Evolutionary conservation across 257 asterid genomes (phyloP).

Genomic region (Ophiorrhiza pumila): DNA sequence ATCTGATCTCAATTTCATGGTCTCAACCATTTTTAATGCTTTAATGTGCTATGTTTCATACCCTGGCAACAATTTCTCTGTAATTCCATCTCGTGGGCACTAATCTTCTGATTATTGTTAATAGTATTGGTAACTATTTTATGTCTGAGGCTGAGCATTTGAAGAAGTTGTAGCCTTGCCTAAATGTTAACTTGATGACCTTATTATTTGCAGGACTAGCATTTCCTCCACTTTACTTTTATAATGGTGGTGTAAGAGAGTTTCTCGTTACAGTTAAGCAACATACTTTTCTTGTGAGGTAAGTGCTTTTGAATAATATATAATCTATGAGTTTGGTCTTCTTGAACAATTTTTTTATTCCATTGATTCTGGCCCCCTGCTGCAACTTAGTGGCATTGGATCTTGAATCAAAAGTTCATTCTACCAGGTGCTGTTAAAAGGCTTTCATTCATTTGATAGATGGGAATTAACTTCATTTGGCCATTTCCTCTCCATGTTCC

Average conservation of each 20-base stretch:
- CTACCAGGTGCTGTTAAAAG: neutral
- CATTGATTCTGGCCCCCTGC: neutral
- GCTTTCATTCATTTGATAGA: neutral
- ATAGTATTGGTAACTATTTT: neutral
- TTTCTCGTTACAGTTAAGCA: conserved; percentile 86
- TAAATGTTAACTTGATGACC: neutral
- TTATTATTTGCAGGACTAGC: conserved; percentile 69
- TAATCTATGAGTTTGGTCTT: conserved; percentile 11
- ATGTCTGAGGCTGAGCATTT: neutral
- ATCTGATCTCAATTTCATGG: neutral
- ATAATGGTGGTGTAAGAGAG: conserved; percentile 94
- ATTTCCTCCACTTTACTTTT: conserved; percentile 90
- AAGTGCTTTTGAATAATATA: conserved; percentile 19
- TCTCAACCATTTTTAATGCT: no score
- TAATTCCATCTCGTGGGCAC: neutral
- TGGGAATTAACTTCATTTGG: neutral
- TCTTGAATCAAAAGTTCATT: neutral
- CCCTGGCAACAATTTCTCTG: neutral
- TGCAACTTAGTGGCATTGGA: neutral
- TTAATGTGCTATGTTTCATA: neutral
- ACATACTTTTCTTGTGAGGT: conserved; percentile 81
- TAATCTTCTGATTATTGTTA: neutral
- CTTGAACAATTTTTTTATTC: neutral
- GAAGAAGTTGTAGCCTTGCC: neutral
- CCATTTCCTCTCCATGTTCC: neutral